Base-by-base conservation (phyloP, 1,284 basidiomycete species). In the Earliella scabrosa region DNA sequence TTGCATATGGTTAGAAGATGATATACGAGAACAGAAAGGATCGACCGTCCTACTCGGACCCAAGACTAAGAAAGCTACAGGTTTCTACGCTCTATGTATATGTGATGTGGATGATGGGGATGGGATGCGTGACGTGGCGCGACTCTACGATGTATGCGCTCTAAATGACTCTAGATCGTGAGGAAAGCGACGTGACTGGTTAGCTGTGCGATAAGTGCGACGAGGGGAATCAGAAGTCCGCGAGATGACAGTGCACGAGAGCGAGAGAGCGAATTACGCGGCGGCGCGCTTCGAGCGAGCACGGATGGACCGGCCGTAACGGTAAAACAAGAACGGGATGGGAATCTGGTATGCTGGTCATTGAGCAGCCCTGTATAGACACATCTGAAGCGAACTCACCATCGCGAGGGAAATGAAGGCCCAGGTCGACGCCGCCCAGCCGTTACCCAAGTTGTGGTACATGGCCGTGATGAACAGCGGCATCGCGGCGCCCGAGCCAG, bases 401-500 rank as follows among this genome's bases (percentile, higher is more conserved):
- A 75, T 74, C 20, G 66, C 74, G 20, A 72, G 61, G 0, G 78
- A 71, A 34, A 83, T 68, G 80, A 69, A 58, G 76, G 65, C 66
- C 63, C 65, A 70, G 9, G 56, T 61, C 32, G 79, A 79, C 34
- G 78, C 73, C 4, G 79, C 81, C 82, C 82, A 83, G 61, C 80
- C 76, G 36, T 80, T 76, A 16, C 81, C 80, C 35, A 83, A 72
- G 32, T 71, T 72, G 36, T 76, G 67, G 71, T 80, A 82, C 75
- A 83, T 79, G 35, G 70, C 68, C 20, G 69, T 69, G 63, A 71
- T 86, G 72, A 90, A 90, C 9, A 92, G 72, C 6, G 88, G 88
- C 76, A 91, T 89, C 0, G 83, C 81, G 0, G 87, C 85, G 7
- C 83, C 88, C 4, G 83, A 76, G 0, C 81, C 81, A 0, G 84